Evolutionary conservation across 768 basidiomycete genomes (phyloP), one percentile per base, ranked within the genome.

Genomic region (Boletellus emodensis): DNA sequence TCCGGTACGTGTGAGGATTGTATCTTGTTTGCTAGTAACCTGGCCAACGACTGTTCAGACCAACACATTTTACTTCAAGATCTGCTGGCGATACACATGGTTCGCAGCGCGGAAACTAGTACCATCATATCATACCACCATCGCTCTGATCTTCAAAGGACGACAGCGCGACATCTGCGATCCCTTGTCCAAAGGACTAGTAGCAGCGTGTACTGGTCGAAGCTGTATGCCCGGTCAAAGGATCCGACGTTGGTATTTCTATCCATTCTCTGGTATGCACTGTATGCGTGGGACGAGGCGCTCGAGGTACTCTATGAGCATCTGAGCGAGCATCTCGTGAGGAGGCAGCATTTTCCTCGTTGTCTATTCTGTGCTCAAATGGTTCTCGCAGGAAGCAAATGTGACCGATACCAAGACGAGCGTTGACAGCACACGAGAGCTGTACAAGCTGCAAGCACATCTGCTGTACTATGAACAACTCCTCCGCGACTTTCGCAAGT

Each of bases 281-380:
- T 82, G 24, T 83, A 83, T 57, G 74, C 80, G 1, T 83, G 82
- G 80, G 82, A 83, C 44, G 79, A 84, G 60, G 66, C 79, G 0
- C 68, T 82, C 26, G 81, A 82, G 55, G 63, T 67, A 14, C 57
- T 83, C 28, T 82, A 81, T 48, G 54, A 56, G 10, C 77, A 83
- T 56, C 73, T 83, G 22, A 76, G 72, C 50, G 69, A 53, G 40
- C 35, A 38, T 48, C 64, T 84, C 64, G 80, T 81, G 58, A 41
- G 62, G 4, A n/a, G n/a, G n/a, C 6, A 4, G 8, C 10, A 4
- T 40, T 44, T 9, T 20, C 3, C 33, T 7, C 6, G 40, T 10
- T 11, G 1, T 42, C 35, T 22, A 20, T 34, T 40, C 30, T 35
- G 17, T 44, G 11, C 43, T 55, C 20, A 55, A 5, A 32, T 20